phyloP scores from a whole-genome alignment of 345 rosid genomes.

The Populus ilicifolia region DNA sequence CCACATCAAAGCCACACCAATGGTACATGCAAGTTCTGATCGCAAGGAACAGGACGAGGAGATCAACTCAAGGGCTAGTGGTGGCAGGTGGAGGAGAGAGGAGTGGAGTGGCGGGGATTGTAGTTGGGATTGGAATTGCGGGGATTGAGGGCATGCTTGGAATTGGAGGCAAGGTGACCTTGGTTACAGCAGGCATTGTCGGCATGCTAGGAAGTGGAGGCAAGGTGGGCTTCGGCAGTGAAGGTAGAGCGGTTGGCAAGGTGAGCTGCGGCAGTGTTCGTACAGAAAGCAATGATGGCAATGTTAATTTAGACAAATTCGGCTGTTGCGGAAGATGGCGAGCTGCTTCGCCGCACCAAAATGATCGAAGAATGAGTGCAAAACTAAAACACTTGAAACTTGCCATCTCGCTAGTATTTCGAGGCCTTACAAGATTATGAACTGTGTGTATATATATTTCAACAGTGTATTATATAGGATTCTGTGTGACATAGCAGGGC shows the following conservation, averaged over 20 bases:
- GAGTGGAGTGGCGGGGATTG: slow-evolving; percentile 31
- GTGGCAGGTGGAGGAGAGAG: slow-evolving; percentile 29
- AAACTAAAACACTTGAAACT: background rate
- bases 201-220: slow-evolving; percentile 22
- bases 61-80: slow-evolving; percentile 19
- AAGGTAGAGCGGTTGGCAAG: background rate
- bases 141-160: slow-evolving; percentile 27
- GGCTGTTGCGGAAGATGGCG: slow-evolving; percentile 25
- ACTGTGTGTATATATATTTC: too few species aligned
- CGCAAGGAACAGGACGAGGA: too few species aligned
- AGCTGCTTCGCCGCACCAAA: slow-evolving; percentile 19
- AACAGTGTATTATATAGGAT: background rate
- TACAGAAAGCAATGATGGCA: slow-evolving; percentile 11
- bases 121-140: too few species aligned
- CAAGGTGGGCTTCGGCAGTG: background rate
- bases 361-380: slow-evolving; percentile 8
- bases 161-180: slow-evolving; percentile 5
- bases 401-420: background rate
- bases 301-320: slow-evolving; percentile 10
- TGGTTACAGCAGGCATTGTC: background rate
- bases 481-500: background rate
- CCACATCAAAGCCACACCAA: too few species aligned
- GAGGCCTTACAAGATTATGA: too few species aligned
- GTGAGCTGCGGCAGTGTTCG: background rate
- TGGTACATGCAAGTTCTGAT: too few species aligned